Percentiles rank a stretch among this genome's conserved stretches.
These are phyloP conservation scores for Ascoidea rubescens DNA, from an alignment of 805 yeast genomes.

Conservation along the genomic window DNA sequence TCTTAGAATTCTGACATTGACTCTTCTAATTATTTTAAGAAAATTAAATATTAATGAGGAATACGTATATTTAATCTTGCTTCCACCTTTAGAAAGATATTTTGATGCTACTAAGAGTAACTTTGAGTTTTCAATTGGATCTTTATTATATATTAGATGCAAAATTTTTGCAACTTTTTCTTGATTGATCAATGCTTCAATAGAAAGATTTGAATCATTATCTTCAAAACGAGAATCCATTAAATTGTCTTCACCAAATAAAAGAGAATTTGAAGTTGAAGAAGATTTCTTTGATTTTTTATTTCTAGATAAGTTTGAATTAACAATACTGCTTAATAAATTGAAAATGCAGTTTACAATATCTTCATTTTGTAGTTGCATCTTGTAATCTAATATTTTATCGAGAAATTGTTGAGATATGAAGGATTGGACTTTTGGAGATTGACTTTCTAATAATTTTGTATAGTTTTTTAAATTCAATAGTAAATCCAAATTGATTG, in stretches of 20 bases:
- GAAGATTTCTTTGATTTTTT: not conserved
- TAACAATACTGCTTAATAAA: conserved; percentile 39
- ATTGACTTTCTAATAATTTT: conserved; percentile 40
- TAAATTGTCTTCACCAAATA: conserved; percentile 16
- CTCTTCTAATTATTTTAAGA: conserved; percentile 43
- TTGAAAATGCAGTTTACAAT: conserved; percentile 49
- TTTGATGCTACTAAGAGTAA: conserved; percentile 31
- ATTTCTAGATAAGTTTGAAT: conserved; percentile 9
- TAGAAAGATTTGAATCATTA: conserved; percentile 14
- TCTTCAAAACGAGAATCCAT: conserved; percentile 11
- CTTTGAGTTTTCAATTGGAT: conserved; percentile 30
- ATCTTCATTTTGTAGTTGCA: conserved; percentile 25
- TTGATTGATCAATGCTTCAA: conserved; percentile 30
- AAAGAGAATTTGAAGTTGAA: conserved; percentile 4
- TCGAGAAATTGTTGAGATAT: conserved; percentile 51
- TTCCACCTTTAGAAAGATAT: conserved; percentile 38
- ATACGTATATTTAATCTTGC: conserved; percentile 48
- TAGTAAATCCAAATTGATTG: conserved; percentile 15
- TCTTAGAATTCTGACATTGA: conserved; percentile 15
- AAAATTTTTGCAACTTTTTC: conserved; percentile 57
- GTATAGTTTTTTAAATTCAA: conserved; percentile 34
- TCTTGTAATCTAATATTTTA: conserved; percentile 29
- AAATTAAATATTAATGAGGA: conserved; percentile 61
- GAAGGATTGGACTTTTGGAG: conserved; percentile 34
- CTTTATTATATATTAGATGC: conserved; percentile 42